These are phyloP conservation scores for Piromyces sp. DNA, from an alignment of 192 early-diverging fungal species.

Conservation along the genomic window DNA sequence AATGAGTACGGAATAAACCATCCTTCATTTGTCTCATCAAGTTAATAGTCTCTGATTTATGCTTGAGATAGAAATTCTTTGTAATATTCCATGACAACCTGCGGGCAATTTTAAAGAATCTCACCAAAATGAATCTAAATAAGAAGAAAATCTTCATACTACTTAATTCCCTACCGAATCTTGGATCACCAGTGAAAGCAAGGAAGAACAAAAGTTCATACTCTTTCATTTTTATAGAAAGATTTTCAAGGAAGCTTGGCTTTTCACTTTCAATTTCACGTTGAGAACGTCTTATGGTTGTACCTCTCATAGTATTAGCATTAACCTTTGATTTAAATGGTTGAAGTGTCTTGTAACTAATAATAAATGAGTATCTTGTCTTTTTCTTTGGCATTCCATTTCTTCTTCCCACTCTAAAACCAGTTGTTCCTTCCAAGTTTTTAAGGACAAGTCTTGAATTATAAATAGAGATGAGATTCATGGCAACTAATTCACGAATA, in stretches of 20 bases:
- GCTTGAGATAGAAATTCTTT: not conserved
- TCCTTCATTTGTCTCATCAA: not conserved
- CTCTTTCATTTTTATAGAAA: not conserved
- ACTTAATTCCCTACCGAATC: conserved; percentile 15
- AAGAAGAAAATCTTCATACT: not conserved
- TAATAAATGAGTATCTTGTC: not conserved
- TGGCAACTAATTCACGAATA: not conserved
- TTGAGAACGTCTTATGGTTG: not conserved
- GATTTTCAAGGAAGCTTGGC: not conserved
- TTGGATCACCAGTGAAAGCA: conserved; percentile 13
- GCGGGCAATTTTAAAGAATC: not conserved
- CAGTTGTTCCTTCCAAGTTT: not conserved
- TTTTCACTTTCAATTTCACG: not conserved
- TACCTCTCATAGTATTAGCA: not conserved
- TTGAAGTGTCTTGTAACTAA: not conserved
- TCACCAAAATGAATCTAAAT: not conserved
- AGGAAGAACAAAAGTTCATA: conserved; percentile 8
- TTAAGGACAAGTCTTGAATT: not conserved
- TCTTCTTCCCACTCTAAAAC: not conserved
- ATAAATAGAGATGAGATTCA: not conserved
- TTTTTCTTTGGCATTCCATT: not conserved
- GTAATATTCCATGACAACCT: not conserved
- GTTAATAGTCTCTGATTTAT: not conserved
- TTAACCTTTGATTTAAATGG: not conserved
- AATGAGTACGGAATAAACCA: not conserved